Evolutionary conservation across 192 early-diverging fungal genomes (phyloP).

Genomic region (Dissophora globulifera): DNA sequence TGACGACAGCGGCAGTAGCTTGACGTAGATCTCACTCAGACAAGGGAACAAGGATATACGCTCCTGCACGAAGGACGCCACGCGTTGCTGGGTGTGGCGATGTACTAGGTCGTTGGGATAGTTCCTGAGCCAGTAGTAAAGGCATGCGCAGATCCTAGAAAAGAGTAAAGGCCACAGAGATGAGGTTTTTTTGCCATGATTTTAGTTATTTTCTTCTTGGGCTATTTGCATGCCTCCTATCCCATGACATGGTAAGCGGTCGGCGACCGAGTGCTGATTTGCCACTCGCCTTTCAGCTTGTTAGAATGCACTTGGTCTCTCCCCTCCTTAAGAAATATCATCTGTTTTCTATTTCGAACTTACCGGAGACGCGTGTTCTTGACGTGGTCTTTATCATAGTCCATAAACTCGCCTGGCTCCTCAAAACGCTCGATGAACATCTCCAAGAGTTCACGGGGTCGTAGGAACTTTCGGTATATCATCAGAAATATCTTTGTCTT

Average conservation of each 20-base stretch:
- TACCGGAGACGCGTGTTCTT: constrained; percentile 43
- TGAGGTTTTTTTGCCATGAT: no score
- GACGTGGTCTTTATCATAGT: constrained; percentile 28
- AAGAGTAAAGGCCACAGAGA: not conserved
- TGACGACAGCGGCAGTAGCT: constrained; percentile 29
- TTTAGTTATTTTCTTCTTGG: no score
- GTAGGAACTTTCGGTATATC: constrained; percentile 47
- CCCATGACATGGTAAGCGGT: no score
- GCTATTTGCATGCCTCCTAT: no score
- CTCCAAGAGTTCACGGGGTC: constrained; percentile 51
- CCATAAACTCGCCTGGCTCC: constrained; percentile 30
- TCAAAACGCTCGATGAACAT: constrained; percentile 48
- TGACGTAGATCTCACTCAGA: constrained; percentile 36
- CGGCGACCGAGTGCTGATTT: no score
- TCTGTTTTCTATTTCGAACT: not conserved
- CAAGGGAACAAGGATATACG: constrained; percentile 35
- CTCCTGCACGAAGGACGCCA: constrained; percentile 32
- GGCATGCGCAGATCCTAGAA: constrained; percentile 32
- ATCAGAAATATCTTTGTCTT: constrained; percentile 42
- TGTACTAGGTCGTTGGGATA: constrained; percentile 56
- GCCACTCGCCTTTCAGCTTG: no score
- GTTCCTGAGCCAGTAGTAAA: constrained; percentile 40
- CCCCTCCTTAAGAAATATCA: no score
- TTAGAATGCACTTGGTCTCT: not conserved
- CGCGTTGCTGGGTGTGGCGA: constrained; percentile 42